Percentiles rank a stretch among this genome's conserved stretches.
Evolutionary conservation across 2,329 filamentous ascomycete species (phyloP).

Genomic region (Diaporthe vexans): DNA sequence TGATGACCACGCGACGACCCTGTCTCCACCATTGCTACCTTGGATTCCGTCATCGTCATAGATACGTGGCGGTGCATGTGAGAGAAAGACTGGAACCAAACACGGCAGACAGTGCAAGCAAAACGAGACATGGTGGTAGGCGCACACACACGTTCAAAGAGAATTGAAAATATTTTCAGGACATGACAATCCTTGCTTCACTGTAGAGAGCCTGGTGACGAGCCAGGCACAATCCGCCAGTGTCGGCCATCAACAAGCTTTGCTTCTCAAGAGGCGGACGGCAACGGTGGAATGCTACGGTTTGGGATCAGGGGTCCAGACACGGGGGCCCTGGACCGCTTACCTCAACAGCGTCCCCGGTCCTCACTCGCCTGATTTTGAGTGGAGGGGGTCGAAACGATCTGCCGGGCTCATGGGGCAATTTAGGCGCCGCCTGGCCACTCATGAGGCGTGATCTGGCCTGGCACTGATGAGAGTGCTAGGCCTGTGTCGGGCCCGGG

Average conservation of each 20-base stretch:
- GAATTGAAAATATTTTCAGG: not conserved
- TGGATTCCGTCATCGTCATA: conserved; percentile 32
- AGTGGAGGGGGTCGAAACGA: conserved; percentile 28
- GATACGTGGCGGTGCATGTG: conserved; percentile 33
- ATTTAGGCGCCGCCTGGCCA: conserved; percentile 29
- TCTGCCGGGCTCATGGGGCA: conserved; percentile 31
- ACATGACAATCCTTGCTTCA: not conserved
- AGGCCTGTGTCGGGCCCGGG: not conserved
- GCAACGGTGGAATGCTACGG: conserved; percentile 24
- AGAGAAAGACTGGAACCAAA: conserved; percentile 28
- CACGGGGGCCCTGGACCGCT: conserved; percentile 2
- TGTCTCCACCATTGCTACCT: conserved; percentile 24
- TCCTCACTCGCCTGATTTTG: not conserved
- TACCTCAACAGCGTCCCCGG: conserved; percentile 16
- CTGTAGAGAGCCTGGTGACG: not conserved
- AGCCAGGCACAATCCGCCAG: not conserved
- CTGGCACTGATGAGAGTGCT: conserved; percentile 3
- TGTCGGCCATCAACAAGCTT: conserved; percentile 10
- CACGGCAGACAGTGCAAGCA: conserved; percentile 19
- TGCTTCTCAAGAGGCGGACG: not conserved
- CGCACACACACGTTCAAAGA: not conserved
- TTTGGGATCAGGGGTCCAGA: conserved; percentile 22
- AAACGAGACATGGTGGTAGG: not conserved
- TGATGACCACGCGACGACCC: conserved; percentile 5
- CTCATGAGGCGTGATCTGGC: not conserved